Conservation (phyloP, 106 monocot species). For the Dendrobium huoshanense region DNA sequence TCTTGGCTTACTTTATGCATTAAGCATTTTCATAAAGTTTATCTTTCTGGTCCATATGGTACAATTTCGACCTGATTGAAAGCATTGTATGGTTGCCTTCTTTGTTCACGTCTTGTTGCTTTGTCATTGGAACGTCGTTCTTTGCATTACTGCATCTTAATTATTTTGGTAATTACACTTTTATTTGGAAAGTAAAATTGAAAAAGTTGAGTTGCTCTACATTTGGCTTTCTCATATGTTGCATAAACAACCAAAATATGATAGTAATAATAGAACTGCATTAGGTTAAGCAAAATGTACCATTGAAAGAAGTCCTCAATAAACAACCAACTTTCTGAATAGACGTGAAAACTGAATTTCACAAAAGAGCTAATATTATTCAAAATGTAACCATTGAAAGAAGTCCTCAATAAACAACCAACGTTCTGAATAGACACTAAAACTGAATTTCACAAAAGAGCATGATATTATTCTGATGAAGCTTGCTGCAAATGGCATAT, state of each 20-base stretch:
- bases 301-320: background rate
- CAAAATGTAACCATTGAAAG: background rate
- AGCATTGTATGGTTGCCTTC: background rate
- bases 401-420: background rate
- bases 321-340: background rate
- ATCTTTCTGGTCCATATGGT: background rate
- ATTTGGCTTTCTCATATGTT: background rate
- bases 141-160: background rate
- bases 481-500: background rate
- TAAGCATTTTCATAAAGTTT: background rate
- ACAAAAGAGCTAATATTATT: background rate
- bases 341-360: background rate
- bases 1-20: background rate
- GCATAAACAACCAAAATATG: background rate
- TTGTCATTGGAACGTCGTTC: background rate
- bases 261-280: background rate
- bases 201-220: background rate
- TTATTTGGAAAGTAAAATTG: background rate
- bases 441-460: background rate
- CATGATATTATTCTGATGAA: background rate
- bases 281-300: conserved; percentile 1
- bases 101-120: background rate
- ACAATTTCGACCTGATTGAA: background rate
- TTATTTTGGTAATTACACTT: background rate
- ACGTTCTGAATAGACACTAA: background rate